Evolutionary conservation across 306 rosid genomes (phyloP).

Genomic region (Prunus mongolica): DNA sequence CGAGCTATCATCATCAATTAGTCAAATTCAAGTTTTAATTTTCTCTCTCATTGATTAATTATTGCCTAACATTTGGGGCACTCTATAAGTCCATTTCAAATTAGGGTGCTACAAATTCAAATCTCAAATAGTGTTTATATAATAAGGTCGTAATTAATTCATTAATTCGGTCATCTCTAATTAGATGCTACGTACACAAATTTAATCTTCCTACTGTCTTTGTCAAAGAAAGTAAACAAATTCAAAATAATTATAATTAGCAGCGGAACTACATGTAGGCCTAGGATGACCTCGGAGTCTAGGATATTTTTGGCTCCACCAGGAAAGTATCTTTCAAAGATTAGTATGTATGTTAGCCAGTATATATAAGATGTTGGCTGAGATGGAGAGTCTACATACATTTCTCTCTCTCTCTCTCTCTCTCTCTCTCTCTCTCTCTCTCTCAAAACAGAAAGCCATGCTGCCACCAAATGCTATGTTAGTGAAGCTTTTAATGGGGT

Average conservation of each 20-base stretch:
- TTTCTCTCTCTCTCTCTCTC: not conserved
- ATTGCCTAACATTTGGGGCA: not conserved
- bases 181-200: not conserved
- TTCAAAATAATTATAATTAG: not conserved
- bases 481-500: not conserved
- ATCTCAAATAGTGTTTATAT: too few relatives aligned
- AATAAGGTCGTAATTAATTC: not conserved
- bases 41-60: not conserved
- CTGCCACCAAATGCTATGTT: not conserved
- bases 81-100: not conserved
- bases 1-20: not conserved
- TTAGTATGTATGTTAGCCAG: not conserved
- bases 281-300: too few relatives aligned
- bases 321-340: not conserved
- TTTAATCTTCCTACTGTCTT: not conserved
- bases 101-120: not conserved
- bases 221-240: not conserved
- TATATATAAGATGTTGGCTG: not conserved
- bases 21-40: not conserved
- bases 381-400: not conserved
- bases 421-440: constrained; percentile 6
- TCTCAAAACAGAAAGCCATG: not conserved
- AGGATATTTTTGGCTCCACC: too few relatives aligned
- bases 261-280: too few relatives aligned
- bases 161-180: too few relatives aligned